Evolutionary conservation across 257 asterid species (phyloP).

Genomic region (Solanum sejunctum): DNA sequence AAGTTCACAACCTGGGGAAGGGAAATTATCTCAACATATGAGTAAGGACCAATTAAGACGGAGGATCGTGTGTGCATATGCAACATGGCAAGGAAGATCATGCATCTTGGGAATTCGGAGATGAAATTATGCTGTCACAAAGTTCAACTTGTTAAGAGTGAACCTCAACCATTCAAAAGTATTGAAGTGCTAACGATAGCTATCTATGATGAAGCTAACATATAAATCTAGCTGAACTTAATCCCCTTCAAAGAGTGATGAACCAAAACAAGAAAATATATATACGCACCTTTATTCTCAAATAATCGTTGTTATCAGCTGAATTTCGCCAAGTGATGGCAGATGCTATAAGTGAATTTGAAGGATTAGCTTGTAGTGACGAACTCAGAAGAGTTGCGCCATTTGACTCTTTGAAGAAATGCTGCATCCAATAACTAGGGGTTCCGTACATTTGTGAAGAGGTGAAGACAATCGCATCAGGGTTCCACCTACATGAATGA

Average conservation of each 20-base stretch:
- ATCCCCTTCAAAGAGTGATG: not conserved
- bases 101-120: not conserved
- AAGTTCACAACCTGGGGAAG: slow-evolving; percentile 53
- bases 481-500: slow-evolving; percentile 51
- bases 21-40: not conserved
- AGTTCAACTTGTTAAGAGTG: not conserved
- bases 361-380: slow-evolving; percentile 32
- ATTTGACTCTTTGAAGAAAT: slow-evolving; percentile 74
- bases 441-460: slow-evolving; percentile 69
- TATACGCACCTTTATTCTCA: slow-evolving; percentile 46
- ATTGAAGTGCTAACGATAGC: not conserved
- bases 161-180: not conserved
- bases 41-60: not conserved
- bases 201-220: not conserved
- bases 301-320: slow-evolving; percentile 18
- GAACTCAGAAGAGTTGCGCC: slow-evolving; percentile 76
- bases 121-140: not conserved
- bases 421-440: slow-evolving; percentile 99
- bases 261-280: not conserved
- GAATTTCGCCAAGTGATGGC: slow-evolving; percentile 59
- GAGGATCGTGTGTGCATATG: not conserved
- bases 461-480: slow-evolving; percentile 90
- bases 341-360: slow-evolving; percentile 53
- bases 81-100: not conserved
- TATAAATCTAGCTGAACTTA: not conserved